Base-by-base conservation (phyloP, 148 eudicot species). In the Vaccinium darrowii region DNA sequence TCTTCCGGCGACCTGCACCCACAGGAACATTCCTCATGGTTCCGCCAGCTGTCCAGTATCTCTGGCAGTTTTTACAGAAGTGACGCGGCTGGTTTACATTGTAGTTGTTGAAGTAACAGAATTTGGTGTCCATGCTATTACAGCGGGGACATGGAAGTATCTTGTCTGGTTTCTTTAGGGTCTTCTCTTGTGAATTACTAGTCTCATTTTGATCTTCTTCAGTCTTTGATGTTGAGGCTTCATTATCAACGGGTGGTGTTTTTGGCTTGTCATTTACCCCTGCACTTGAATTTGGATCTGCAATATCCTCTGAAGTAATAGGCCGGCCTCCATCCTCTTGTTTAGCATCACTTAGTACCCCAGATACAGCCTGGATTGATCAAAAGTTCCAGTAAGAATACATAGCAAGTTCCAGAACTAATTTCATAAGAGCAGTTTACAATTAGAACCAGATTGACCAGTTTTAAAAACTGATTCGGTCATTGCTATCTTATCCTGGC, bases 1-100 rank as follows among this genome's bases (percentile, higher is more conserved):
- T 92, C 90, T 93, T 94, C 43, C 95, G 93, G 16, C 94, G 91
- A 14, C 94, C 98, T 5, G 98, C 93, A 78, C 98, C 95, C 8
- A 94, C 91, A 18, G 95, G 98, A 19, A 91, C 94, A 39, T 90
- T 94, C 84, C 98, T 90, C 92, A 94, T 94, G 62, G 93, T 90
- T 30, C 98, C 95, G 51, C 98, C 98, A 86, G 98, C 93, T 11
- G 98, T 94, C 98, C 98, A 93, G 88, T 94, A 94, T 85, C 98
- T 88, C 87, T 93, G 95, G 76, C 98, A 94, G 21, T 90, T 93
- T 90, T 89, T 93, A 85, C 98, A 94, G 65, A 91, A 94, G 81
- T 94, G 93, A 2, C 98, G 88, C 14, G 98, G 98, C 78, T 94
- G 98, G 84, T 92, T 93, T 47, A 93, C 90, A 18, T 94, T 94